Percentiles rank a stretch among this genome's conserved stretches.
phyloP scores from a whole-genome alignment of 164 flowering plant genomes.

The Macadamia tetraphylla region DNA sequence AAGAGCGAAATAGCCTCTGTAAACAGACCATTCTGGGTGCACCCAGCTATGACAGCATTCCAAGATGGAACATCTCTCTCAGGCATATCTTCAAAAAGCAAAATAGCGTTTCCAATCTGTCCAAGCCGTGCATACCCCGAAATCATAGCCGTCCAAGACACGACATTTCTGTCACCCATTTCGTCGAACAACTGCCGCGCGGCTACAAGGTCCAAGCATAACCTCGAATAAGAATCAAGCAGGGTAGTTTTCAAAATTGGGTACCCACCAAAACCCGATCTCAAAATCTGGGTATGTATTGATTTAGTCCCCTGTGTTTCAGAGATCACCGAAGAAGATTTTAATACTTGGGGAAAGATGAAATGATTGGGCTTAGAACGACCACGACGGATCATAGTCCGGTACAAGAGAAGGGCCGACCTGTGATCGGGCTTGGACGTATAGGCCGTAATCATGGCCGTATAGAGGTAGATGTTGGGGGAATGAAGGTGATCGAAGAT shows the following conservation, averaged over 20 bases:
- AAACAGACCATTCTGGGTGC: neutral
- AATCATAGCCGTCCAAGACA: constrained; percentile 66
- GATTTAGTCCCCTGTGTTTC: constrained; percentile 19
- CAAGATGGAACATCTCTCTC: neutral
- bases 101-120: neutral
- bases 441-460: constrained; percentile 42
- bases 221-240: constrained; percentile 41
- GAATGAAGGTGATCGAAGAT: constrained; percentile 37
- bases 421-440: constrained; percentile 21
- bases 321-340: constrained; percentile 28
- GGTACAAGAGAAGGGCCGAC: constrained; percentile 23
- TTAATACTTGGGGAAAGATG: constrained; percentile 46
- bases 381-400: constrained; percentile 32
- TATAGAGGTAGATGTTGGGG: constrained; percentile 37
- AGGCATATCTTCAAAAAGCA: neutral
- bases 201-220: constrained; percentile 18
- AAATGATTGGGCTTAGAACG: no score
- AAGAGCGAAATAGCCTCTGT: neutral
- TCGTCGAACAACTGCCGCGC: constrained; percentile 51
- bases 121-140: constrained; percentile 34
- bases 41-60: neutral
- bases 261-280: constrained; percentile 43
- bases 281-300: constrained; percentile 46
- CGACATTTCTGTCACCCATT: constrained; percentile 50
- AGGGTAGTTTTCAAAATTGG: constrained; percentile 56